Evolutionary conservation across 768 basidiomycete species (phyloP), one percentile per base, ranked within the genome.

Genomic region (Lactarius trivialis): DNA sequence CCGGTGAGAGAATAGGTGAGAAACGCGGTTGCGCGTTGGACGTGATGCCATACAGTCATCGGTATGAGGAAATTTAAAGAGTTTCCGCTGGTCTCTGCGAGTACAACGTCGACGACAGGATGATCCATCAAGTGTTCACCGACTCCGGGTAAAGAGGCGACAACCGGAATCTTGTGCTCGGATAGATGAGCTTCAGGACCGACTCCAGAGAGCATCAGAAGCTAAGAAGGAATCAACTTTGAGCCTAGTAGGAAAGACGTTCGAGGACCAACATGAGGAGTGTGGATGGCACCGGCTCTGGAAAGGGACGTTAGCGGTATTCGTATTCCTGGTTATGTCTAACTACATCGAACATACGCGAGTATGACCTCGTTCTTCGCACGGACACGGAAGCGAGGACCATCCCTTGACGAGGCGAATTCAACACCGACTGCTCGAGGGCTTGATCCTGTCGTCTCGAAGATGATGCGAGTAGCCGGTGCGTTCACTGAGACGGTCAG

Each of bases 41-140:
- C 41, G 32, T 54, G 21, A 7, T 49, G 55, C 58, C 33, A 51
- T 21, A 55, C 12, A 24, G 34, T 45, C 32, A 3, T 36, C 17
- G 49, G 70, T n/a, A 63, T 59, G 34, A 82, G 62, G 64, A 72
- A 81, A 60, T 74, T 77, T 15, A 80, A 43, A 7, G 80, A 78
- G 6, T 73, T 68, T 56, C 78, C 74, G 2, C 72, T 73, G 63
- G 79, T 85, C 64, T 85, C 83, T 64, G 77, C 78, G 70, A 81
- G 77, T 65, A 77, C 76, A 28, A 83, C 56, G 67, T 79, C 75
- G 55, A 87, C 77, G 15, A 78, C 76, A 4, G 79, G 76, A 68
- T 93, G 91, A 69, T 93, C 91, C 50, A 80, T 75, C 19, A 93
- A 79, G 70, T 91, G 79, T 9, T 80, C 75, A 15, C 92, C 92